Evolutionary conservation across 1,284 basidiomycete genomes (phyloP).

Genomic region (Rhodotorula mucilaginosa): DNA sequence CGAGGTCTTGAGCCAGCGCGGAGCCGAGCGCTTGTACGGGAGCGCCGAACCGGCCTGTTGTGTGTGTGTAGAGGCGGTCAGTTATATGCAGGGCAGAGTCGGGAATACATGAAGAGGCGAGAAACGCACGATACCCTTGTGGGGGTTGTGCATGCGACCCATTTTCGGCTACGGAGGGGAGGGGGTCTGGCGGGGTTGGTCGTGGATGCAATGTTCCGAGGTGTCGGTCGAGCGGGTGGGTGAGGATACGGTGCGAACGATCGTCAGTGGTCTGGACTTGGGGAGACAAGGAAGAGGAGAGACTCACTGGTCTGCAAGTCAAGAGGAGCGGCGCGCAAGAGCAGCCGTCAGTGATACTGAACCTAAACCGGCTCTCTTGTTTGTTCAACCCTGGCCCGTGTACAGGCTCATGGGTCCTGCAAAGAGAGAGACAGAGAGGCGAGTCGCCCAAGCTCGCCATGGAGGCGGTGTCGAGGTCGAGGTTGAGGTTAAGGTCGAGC

Average conservation of each 20-base stretch:
- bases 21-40: conserved; percentile 92
- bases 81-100: too few species aligned
- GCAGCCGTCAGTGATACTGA: conserved; percentile 29
- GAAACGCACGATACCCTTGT: conserved; percentile 87
- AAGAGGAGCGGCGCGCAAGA: conserved; percentile 19
- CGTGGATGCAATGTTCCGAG: background rate
- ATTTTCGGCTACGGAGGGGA: conserved; percentile 33
- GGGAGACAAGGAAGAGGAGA: background rate
- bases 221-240: background rate
- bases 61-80: background rate
- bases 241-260: background rate
- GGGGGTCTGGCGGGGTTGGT: background rate
- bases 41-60: conserved; percentile 80
- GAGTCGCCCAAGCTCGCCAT: background rate
- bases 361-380: conserved; percentile 26
- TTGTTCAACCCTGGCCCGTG: conserved; percentile 1
- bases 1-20: conserved; percentile 94
- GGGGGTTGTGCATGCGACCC: conserved; percentile 70
- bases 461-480: background rate
- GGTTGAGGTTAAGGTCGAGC: too few species aligned
- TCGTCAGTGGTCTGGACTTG: conserved; percentile 2
- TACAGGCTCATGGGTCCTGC: too few species aligned
- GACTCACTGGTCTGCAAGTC: conserved; percentile 20
- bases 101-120: too few species aligned
- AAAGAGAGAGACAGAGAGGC: too few species aligned